A percentile compares a stretch with the other conserved stretches of the same genome.
phyloP scores from a whole-genome alignment of 1,284 basidiomycete genomes.

The Acaromyces ingoldii region DNA sequence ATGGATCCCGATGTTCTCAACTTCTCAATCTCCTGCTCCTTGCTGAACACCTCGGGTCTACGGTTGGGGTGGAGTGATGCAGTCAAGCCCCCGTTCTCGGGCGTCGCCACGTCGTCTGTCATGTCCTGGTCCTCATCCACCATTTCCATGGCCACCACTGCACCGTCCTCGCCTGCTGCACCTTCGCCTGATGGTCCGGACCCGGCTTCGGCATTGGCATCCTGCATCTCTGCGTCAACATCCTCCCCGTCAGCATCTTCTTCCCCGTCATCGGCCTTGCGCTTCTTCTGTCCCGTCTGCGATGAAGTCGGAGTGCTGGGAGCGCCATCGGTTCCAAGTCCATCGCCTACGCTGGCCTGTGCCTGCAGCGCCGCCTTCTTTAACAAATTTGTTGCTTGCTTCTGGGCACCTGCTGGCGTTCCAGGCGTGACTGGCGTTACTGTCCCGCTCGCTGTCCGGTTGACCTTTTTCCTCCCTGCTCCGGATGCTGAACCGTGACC shows the following conservation, averaged over 20 bases:
- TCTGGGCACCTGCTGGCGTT: slow-evolving; percentile 14
- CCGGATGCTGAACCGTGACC: slow-evolving; percentile 23
- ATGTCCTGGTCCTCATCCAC: slow-evolving; percentile 42
- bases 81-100: slow-evolving; percentile 52
- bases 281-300: slow-evolving; percentile 61
- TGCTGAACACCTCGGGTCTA: slow-evolving; percentile 62
- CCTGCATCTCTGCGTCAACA: slow-evolving; percentile 11
- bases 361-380: slow-evolving; percentile 74
- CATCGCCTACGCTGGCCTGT: slow-evolving; percentile 12
- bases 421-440: slow-evolving; percentile 15
- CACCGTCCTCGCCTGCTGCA: slow-evolving; percentile 41
- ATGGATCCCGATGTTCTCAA: slow-evolving; percentile 94
- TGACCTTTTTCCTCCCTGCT: slow-evolving; percentile 52
- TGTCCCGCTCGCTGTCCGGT: slow-evolving; percentile 51
- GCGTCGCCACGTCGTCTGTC: slow-evolving; percentile 24
- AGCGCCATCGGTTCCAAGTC: slow-evolving; percentile 51
- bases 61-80: slow-evolving; percentile 54
- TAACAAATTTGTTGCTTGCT: slow-evolving; percentile 56
- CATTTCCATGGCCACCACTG: slow-evolving; percentile 56
- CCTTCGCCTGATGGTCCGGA: slow-evolving; percentile 48
- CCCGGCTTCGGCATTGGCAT: slow-evolving; percentile 56
- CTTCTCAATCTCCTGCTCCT: slow-evolving; percentile 98
- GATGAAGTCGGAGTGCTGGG: slow-evolving; percentile 55
- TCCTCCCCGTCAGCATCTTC: slow-evolving; percentile 35
- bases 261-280: slow-evolving; percentile 62